Base-by-base conservation (phyloP, 306 rosid genomes). In the Dicorynia guianensis region DNA sequence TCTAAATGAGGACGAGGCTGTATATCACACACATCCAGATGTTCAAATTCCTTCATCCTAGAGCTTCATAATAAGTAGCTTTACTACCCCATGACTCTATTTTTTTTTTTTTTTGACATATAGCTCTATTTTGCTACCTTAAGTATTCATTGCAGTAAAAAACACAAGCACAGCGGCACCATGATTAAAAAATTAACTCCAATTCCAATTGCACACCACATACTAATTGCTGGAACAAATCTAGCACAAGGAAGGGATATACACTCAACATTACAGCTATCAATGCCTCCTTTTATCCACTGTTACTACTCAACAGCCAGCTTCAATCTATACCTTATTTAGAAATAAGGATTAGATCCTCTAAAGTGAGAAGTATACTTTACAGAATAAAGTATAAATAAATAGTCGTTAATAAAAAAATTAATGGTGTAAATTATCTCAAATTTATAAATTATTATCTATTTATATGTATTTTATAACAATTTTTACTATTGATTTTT, bases 151-250 rank as follows among this genome's bases (percentile, higher is more conserved):
- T 10, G 60, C 35, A 55, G 54, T 33, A 50, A 58, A 64, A 11
- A 25, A 53, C n/a, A 75, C 30, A 64, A 25, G 36, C 64, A 53
- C 7, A 12, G 36, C 19, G 25, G 43, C 17, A 74, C 47, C 57
- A 55, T 42, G 36, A 36, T 58, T 14, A 67, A 68, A 38, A 67
- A 11, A 57, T 49, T 46, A 19, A 58, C 47, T 74, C 17, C 67
- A 54, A 63, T 63, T 47, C 30, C 69, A 67, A 58, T 34, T 12
- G 50, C 59, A 66, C 44, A 57, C 42, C 55, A 66, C 13, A 76
- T 34, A 54, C 66, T 7, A 18, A 44, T 43, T 56, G 30, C 67
- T 47, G 19, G 48, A 54, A 47, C 20, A 60, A 33, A 48, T 43
- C 58, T 33, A 19, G 6, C 0, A 70, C 20, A 7, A 54, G 14